Evolutionary conservation across 2,329 filamentous ascomycete genomes (phyloP).

Genomic region (Fusarium sarcochroum): DNA sequence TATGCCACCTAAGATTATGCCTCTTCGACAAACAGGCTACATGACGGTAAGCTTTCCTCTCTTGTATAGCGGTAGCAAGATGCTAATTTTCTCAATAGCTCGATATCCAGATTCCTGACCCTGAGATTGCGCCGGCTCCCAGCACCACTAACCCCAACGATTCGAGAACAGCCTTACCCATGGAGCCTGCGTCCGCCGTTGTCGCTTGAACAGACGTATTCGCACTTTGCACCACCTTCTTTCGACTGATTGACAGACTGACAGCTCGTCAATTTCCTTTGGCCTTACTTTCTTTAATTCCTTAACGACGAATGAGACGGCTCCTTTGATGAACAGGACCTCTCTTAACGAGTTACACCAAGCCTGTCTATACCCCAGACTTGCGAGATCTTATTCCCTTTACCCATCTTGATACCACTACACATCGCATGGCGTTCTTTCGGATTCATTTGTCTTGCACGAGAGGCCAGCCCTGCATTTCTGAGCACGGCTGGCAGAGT

Average conservation of each 20-base stretch:
- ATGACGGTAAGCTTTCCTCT: constrained; percentile 74
- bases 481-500: not conserved
- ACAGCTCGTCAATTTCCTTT: constrained; percentile 25
- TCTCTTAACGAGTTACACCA: constrained; percentile 43
- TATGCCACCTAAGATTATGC: constrained; percentile 78
- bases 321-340: constrained; percentile 44
- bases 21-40: constrained; percentile 86
- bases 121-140: constrained; percentile 73
- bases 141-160: constrained; percentile 59
- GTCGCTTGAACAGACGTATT: constrained; percentile 36
- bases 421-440: constrained; percentile 50
- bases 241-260: constrained; percentile 26
- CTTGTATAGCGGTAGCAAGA: not conserved
- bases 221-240: constrained; percentile 10
- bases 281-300: constrained; percentile 42
- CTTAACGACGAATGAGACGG: constrained; percentile 46
- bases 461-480: constrained; percentile 15
- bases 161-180: constrained; percentile 52
- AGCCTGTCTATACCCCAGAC: constrained; percentile 40
- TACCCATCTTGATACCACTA: constrained; percentile 49
- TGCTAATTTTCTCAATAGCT: constrained; percentile 63
- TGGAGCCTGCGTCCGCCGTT: constrained; percentile 51
- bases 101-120: constrained; percentile 86
- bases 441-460: constrained; percentile 26
- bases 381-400: constrained; percentile 38